These are phyloP conservation scores for Domatiomyces catenatus DNA, from an alignment of 2,329 filamentous ascomycete species.

Conservation along the genomic window DNA sequence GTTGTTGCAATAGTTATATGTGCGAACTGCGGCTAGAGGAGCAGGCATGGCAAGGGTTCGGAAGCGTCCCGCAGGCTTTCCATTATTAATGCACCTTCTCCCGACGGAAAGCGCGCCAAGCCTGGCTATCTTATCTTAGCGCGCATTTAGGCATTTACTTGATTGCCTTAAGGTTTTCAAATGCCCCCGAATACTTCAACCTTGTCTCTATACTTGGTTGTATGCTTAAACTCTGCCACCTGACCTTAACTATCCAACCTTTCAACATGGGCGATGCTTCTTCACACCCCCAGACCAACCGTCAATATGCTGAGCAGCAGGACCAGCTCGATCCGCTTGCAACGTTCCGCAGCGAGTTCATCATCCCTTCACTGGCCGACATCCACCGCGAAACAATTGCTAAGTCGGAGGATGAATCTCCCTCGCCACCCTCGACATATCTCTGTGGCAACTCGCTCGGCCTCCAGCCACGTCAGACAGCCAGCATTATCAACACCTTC, in stretches of 20 bases:
- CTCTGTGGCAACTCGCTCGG: conserved; percentile 84
- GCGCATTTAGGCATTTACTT: too few relatives aligned
- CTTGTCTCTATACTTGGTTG: neutral
- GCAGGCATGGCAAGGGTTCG: neutral
- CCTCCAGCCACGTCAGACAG: conserved; percentile 57
- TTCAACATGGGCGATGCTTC: neutral
- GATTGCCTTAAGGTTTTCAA: too few relatives aligned
- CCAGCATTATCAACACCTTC: conserved; percentile 53
- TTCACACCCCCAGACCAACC: neutral
- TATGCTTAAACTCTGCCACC: neutral
- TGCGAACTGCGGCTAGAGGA: too few relatives aligned
- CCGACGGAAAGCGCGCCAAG: too few relatives aligned
- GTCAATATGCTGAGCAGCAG: conserved; percentile 28
- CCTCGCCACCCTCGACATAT: conserved; percentile 44
- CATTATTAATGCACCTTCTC: too few relatives aligned
- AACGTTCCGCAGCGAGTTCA: conserved; percentile 53
- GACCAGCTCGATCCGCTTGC: conserved; percentile 47
- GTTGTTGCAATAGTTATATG: neutral
- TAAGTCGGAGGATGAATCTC: conserved; percentile 22
- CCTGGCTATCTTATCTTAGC: too few relatives aligned
- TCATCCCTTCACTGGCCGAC: conserved; percentile 60
- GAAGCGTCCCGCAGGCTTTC: too few relatives aligned
- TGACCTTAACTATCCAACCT: neutral
- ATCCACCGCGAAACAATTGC: conserved; percentile 47
- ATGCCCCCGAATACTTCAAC: too few relatives aligned